phyloP scores from a whole-genome alignment of 2,329 filamentous ascomycete genomes.

The Raffaelea ambrosiae region DNA sequence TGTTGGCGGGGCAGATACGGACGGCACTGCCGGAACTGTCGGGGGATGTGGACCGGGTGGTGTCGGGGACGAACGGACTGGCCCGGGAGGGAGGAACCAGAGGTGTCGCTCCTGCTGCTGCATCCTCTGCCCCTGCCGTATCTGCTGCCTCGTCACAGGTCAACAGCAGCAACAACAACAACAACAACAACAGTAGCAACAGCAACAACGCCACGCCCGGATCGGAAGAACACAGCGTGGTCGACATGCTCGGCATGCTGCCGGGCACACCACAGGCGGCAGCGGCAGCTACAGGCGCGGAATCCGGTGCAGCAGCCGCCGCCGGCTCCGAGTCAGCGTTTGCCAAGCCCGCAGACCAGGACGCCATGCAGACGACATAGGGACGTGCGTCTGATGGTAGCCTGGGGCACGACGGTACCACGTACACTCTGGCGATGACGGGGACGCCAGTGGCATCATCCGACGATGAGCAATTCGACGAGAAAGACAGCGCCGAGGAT shows the following conservation, averaged over 20 bases:
- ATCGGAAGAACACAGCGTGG: neutral
- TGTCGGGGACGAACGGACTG: slow-evolving; percentile 27
- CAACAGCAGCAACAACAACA: neutral
- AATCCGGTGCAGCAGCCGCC: neutral
- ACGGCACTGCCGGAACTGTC: slow-evolving; percentile 50
- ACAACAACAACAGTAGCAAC: slow-evolving; percentile 2
- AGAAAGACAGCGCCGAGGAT: too few species aligned
- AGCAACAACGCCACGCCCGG: neutral
- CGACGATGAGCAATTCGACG: too few species aligned
- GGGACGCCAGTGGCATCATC: too few species aligned
- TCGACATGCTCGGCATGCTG: slow-evolving; percentile 13
- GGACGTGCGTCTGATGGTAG: neutral
- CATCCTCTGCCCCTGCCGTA: neutral
- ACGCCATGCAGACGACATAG: slow-evolving; percentile 8
- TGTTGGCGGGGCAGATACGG: slow-evolving; percentile 50
- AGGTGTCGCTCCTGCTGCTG: too few species aligned
- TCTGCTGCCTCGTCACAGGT: neutral
- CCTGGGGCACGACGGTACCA: too few species aligned
- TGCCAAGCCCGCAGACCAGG: neutral
- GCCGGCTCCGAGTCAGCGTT: neutral
- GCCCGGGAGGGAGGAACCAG: too few species aligned
- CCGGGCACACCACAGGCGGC: slow-evolving; percentile 9
- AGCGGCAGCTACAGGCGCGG: neutral
- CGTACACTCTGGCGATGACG: too few species aligned
- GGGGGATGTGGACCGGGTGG: slow-evolving; percentile 41